A percentile compares a stretch with the other conserved stretches of the same genome.
phyloP scores from a whole-genome alignment of 345 rosid genomes.

The Lenwebbia sp. region DNA sequence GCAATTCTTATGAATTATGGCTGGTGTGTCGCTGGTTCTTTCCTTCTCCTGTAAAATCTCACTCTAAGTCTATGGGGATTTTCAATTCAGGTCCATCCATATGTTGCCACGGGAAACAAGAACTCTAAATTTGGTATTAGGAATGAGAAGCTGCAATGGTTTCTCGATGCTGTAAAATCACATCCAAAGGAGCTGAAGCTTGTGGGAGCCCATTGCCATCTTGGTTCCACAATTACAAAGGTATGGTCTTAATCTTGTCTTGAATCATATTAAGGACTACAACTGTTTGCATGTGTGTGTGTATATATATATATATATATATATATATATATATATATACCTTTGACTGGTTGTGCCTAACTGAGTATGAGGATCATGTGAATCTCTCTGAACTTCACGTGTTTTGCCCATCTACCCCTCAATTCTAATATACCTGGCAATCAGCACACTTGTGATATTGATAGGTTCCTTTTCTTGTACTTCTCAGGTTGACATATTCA shows the following conservation, averaged over 20 bases:
- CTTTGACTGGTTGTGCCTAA: background rate
- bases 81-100: conserved; percentile 76
- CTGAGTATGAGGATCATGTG: background rate
- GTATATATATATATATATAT: too few species aligned
- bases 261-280: background rate
- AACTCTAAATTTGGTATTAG: conserved; percentile 98
- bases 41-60: background rate
- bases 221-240: conserved; percentile 96
- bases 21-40: background rate
- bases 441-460: background rate
- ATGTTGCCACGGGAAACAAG: conserved; percentile 96
- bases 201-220: conserved; percentile 97
- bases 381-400: background rate
- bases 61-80: background rate
- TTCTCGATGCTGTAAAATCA: conserved; percentile 89
- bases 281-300: background rate
- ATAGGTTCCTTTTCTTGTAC: background rate
- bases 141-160: conserved; percentile 98
- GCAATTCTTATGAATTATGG: background rate
- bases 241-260: conserved; percentile 16
- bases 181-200: conserved; percentile 85
- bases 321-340: background rate
- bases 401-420: background rate
- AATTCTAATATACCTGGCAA: background rate
- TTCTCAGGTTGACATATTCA: conserved; percentile 91